Base-by-base conservation (phyloP, 2,329 filamentous ascomycete genomes). In the Sarocladium oryzae region DNA sequence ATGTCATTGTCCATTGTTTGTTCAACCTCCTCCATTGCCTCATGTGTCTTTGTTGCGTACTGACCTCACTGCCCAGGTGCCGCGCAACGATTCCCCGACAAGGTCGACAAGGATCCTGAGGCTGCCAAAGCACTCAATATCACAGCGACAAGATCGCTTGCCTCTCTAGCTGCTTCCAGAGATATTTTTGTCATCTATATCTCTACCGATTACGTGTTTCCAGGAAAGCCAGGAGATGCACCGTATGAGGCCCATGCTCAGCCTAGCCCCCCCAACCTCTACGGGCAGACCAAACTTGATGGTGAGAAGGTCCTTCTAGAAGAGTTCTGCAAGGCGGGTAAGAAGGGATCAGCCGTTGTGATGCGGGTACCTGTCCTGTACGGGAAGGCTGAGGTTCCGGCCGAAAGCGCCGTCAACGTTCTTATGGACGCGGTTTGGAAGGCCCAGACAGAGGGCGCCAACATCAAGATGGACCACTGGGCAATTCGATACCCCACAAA, bases 51-150 rank as follows among this genome's bases (percentile, higher is more conserved):
- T n/a, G n/a, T n/a, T n/a, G n/a, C 32, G 6, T 49, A 26, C 33
- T 36, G 32, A 36, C 20, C 6, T 32, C 20, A 13, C 20, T 24
- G 33, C 15, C 33, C 56, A 91, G 87, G 87, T 63, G 91, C 90
- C 36, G 90, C 90, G 41, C 91, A 95, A 67, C 83, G 89, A 55
- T 95, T 86, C 61, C 90, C 91, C 2, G 90, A 96, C 68, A 86
- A 86, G 63, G 92, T 90, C 62, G 86, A 90, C 60, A 78, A 81
- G 56, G 82, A 96, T 64, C 90, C 89, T 2, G 79, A 84, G 53
- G 86, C 82, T 51, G 88, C 89, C 2, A 79, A 78, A 54, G 77
- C 77, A 16, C 74, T 95, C 60, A 95, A 95, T 61, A 81, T 92
- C 11, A 75, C 81, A 2, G 86, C 89, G 2, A 86, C 88, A 43